Base-by-base conservation (phyloP, 805 yeast species). In the Alloascoidea hylecoeti region DNA sequence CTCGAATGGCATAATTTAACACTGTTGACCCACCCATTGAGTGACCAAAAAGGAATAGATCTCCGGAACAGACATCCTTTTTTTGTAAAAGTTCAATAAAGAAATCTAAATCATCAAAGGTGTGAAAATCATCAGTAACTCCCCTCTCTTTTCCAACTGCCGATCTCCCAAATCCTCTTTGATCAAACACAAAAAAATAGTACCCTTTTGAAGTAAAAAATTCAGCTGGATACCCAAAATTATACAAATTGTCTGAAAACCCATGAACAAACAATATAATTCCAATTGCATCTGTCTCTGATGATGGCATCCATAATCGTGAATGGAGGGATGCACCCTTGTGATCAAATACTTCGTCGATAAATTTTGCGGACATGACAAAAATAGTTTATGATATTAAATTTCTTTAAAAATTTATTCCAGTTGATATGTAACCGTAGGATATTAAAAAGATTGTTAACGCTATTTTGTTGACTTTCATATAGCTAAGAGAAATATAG, bases 11-110 rank as follows among this genome's bases (percentile, higher is more conserved):
- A 51, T 81, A 80, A 52, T 75, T 77, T 41, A 81, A 57, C 0
- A 60, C 61, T 37, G 81, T 72, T 0, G 79, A 88, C 15, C 89
- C 89, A 37, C 94, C 94, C 88, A 82, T 79, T 5, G 86, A 79
- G 45, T 76, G 84, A 1, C 89, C 86, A 49, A 69, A 60, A 35
- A 82, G 49, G 46, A 61, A 66, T 19, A 79, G 46, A 43, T 68
- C 68, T 36, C 60, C 63, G 2, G 40, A 33, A 28, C 55, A 43
- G 18, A 60, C 59, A 14, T 64, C 63, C 16, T 65, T 47, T 38
- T 66, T 23, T n/a, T 9, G n/a, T 9, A 23, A 66, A 35, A 49
- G 50, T 40, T 68, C 58, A 39, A 77, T 54, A 52, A 81, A 68
- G 47, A 61, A 68, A 39, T 78, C 75, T 46, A 81, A 58, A 50